phyloP scores from a whole-genome alignment of 192 early-diverging fungal genomes.

The Thamnidium elegans region DNA sequence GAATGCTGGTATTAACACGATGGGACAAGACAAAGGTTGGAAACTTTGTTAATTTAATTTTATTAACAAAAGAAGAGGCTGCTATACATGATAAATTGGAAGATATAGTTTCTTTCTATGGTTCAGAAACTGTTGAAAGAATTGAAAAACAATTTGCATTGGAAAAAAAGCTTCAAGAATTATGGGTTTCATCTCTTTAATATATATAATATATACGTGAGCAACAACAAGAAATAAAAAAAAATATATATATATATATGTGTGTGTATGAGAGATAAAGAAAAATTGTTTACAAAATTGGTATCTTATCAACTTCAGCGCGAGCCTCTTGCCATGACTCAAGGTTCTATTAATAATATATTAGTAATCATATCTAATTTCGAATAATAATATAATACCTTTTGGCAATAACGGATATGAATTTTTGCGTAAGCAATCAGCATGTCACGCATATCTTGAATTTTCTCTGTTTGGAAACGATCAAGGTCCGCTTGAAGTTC shows the following conservation, averaged over 20 bases:
- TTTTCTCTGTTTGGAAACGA: slow-evolving; percentile 92
- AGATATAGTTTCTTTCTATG: not conserved
- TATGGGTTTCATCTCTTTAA: slow-evolving; percentile 4
- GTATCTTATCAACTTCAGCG: slow-evolving; percentile 47
- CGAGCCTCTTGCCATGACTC: slow-evolving; percentile 55
- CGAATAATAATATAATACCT: slow-evolving; percentile 39
- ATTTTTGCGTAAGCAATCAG: slow-evolving; percentile 72
- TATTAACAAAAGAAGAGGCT: slow-evolving; percentile 82
- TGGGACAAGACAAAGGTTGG: slow-evolving; percentile 73
- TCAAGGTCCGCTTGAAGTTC: slow-evolving; percentile 89
- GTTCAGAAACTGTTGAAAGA: slow-evolving; percentile 11
- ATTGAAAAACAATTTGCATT: slow-evolving; percentile 17
- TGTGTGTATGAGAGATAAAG: not conserved
- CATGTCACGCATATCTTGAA: slow-evolving; percentile 79
- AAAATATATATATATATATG: not conserved
- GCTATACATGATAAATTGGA: slow-evolving; percentile 47
- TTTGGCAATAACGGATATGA: slow-evolving; percentile 70
- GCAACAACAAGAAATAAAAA: not conserved
- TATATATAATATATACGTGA: slow-evolving; percentile 1
- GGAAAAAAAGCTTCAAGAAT: slow-evolving; percentile 17
- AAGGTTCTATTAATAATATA: slow-evolving; percentile 38
- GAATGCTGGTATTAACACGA: slow-evolving; percentile 60
- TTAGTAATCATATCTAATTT: not conserved
- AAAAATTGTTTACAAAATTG: slow-evolving; percentile 3
- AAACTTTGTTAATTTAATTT: slow-evolving; percentile 71